Percentiles rank a stretch among this genome's conserved stretches.
Conservation (phyloP, 306 rosid species). For the Rosa persica region DNA sequence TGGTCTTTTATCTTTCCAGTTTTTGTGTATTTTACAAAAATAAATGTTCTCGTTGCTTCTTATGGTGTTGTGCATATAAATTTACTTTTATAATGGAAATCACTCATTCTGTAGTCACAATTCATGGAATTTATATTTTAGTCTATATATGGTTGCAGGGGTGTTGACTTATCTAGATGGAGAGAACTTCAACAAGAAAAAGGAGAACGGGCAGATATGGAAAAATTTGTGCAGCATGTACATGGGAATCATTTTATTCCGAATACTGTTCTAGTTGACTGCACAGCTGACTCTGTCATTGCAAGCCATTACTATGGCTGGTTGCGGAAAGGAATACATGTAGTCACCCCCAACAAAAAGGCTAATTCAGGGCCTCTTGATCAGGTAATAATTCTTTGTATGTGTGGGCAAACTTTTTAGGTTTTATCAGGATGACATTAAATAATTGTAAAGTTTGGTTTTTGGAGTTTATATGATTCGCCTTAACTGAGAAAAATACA, state of each 20-base stretch:
- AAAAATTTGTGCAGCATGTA: constrained; percentile 73
- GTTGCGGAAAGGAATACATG: constrained; percentile 92
- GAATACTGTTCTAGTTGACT: constrained; percentile 85
- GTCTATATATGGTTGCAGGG: constrained; percentile 44
- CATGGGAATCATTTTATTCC: constrained; percentile 97
- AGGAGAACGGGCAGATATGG: constrained; percentile 72
- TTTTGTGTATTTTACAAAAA: neutral
- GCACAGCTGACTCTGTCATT: constrained; percentile 83
- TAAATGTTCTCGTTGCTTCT: neutral
- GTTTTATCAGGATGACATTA: neutral
- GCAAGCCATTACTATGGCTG: constrained; percentile 87
- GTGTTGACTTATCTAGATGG: constrained; percentile 82
- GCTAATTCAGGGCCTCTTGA: constrained; percentile 98
- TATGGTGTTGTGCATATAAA: neutral
- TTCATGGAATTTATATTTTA: constrained; percentile 14
- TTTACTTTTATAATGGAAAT: neutral
- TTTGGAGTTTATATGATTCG: neutral
- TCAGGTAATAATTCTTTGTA: constrained; percentile 50
- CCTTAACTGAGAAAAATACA: neutral
- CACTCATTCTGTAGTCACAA: constrained; percentile 6
- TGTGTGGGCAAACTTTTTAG: neutral
- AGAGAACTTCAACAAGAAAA: constrained; percentile 60
- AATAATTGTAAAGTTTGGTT: neutral
- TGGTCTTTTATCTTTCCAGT: neutral
- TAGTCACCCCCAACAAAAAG: constrained; percentile 92